Percentiles rank a stretch among this genome's conserved stretches.
Conservation (phyloP, 306 rosid species). For the Lathyrus tuberosus region DNA sequence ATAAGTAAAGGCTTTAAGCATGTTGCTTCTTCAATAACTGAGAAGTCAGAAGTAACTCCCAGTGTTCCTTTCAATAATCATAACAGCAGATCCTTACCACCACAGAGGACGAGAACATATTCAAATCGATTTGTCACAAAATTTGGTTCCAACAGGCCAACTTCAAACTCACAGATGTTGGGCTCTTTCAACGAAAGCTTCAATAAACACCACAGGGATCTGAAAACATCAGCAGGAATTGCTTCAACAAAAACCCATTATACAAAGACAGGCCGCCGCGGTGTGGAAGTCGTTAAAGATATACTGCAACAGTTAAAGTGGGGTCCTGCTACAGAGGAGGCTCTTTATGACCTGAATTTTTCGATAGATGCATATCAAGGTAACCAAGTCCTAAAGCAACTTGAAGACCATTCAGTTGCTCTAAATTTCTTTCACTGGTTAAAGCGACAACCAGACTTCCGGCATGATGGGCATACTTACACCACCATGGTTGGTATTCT, state of each 20-base stretch:
- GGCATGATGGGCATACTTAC: conserved; percentile 88
- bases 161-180: conserved; percentile 43
- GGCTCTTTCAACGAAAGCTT: conserved; percentile 51
- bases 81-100: conserved; percentile 51
- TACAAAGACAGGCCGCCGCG: not conserved
- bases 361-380: conserved; percentile 82
- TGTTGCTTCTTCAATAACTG: conserved; percentile 51
- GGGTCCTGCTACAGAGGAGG: conserved; percentile 43
- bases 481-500: conserved; percentile 96
- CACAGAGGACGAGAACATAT: conserved; percentile 57
- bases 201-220: conserved; percentile 10
- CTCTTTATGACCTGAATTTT: conserved; percentile 62
- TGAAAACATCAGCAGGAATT: not conserved
- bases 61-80: conserved; percentile 43
- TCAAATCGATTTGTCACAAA: conserved; percentile 49
- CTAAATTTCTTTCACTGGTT: conserved; percentile 82
- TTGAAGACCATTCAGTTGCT: conserved; percentile 78
- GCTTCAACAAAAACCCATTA: not conserved
- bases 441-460: conserved; percentile 68
- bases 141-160: conserved; percentile 49
- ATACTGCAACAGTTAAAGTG: conserved; percentile 40
- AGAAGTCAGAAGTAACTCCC: conserved; percentile 47
- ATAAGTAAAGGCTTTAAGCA: conserved; percentile 50
- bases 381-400: conserved; percentile 84
- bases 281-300: conserved; percentile 11